A percentile compares a stretch with the other conserved stretches of the same genome.
Evolutionary conservation across 225 moss, liverwort and hornwort genomes (phyloP).

Genomic region (Neckera pumila): DNA sequence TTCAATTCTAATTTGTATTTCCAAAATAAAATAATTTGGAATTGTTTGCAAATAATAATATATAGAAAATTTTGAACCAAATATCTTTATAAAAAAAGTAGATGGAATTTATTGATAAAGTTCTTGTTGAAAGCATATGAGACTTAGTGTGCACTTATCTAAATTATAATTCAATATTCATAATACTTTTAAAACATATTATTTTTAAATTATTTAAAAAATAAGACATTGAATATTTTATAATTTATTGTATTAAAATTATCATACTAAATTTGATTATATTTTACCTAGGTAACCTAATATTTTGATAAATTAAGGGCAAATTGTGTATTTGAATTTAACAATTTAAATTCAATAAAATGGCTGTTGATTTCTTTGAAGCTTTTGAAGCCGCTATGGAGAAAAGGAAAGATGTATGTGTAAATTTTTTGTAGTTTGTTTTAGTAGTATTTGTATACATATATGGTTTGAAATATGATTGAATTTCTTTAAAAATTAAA

Average conservation of each 20-base stretch:
- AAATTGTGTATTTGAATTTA: not conserved
- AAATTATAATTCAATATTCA: too few relatives aligned
- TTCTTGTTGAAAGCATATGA: too few relatives aligned
- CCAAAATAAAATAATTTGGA: not conserved
- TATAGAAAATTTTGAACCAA: too few relatives aligned
- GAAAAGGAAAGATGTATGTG: not conserved
- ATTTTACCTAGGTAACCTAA: not conserved
- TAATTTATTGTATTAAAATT: too few relatives aligned
- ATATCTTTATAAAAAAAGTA: not conserved
- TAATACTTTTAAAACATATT: too few relatives aligned
- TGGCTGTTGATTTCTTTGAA: constrained; percentile 25
- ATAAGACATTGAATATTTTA: fast-evolving
- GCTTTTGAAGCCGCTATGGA: not conserved
- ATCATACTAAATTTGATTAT: too few relatives aligned
- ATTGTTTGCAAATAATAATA: not conserved
- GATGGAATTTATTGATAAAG: not conserved
- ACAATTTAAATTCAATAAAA: not conserved
- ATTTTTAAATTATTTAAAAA: too few relatives aligned
- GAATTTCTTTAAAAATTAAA: too few relatives aligned
- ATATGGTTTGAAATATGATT: not conserved
- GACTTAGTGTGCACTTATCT: fast-evolving
- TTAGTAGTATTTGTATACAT: too few relatives aligned
- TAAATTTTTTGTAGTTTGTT: too few relatives aligned
- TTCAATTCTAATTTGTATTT: not conserved
- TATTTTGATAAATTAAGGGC: not conserved